Evolutionary conservation across 2,329 filamentous ascomycete species (phyloP), one percentile per base, ranked within the genome.

Genomic region (Waltergamsia citrina): DNA sequence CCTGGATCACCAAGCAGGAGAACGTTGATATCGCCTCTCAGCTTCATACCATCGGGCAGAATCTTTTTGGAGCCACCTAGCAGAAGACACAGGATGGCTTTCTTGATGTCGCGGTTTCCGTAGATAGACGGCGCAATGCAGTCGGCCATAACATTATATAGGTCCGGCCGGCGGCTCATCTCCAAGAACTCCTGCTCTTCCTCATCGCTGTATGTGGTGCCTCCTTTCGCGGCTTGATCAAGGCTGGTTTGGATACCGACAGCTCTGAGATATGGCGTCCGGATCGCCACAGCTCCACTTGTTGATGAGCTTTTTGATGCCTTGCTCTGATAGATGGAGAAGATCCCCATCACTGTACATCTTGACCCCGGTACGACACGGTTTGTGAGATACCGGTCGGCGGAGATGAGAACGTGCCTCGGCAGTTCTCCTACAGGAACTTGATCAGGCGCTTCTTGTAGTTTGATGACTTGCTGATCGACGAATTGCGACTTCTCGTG

Each of bases 91-190:
- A 93, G 75, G 47, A 98, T 96, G 4, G 92, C 81, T 58, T 96
- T 98, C 55, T 98, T 98, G 58, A 98, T 98, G 52, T 96, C 85
- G 25, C 74, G 62, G 52, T 95, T 98, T 33, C 92, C 92, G 53
- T 95, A 98, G 50, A 98, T 98, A 1, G 92, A 95, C 0, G 92
- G 92, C 5, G 92, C 92, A 45, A 98, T 94, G 56, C 88, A 96
- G 47, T 83, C 78, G 2, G 88, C 78, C 62, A 98, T 90, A 24
- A 85, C 69, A 22, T 82, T 81, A 59, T 96, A 98, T n/a, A 98
- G 72, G 52, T 96, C 88, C 7, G 87, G 85, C 33, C 86, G 71
- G 43, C 92, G 72, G 53, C 88, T 95, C 65, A 98, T 74, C 52
- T 96, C 88, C 33, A 80, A 58, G 41, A 96, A 98, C 46, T 98